phyloP scores from a whole-genome alignment of 768 basidiomycete genomes.

The Pholiota microspora region DNA sequence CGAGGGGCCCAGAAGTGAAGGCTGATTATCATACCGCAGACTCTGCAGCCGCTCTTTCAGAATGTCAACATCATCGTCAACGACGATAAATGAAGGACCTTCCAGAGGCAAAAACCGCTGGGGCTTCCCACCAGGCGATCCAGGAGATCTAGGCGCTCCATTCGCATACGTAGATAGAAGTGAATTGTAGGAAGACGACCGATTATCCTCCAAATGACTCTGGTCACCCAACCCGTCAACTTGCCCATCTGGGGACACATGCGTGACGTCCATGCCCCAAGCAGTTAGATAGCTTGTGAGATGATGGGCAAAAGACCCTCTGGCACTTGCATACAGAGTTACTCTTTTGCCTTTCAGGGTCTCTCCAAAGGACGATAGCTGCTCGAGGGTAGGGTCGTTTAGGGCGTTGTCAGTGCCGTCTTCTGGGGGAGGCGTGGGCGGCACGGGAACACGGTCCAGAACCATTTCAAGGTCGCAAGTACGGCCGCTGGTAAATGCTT shows the following conservation, averaged over 20 bases:
- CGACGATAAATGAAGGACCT: conserved; percentile 68
- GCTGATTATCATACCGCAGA: conserved; percentile 57
- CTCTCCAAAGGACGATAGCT: conserved; percentile 78
- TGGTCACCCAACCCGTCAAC: conserved; percentile 34
- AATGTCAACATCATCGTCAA: conserved; percentile 88
- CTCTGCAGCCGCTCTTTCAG: conserved; percentile 73
- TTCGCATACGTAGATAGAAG: conserved; percentile 3
- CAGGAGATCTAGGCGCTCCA: not conserved
- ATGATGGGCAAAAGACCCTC: conserved; percentile 87
- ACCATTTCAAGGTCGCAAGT: conserved; percentile 66
- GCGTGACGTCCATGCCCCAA: conserved; percentile 94
- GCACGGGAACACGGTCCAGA: conserved; percentile 57
- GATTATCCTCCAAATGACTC: conserved; percentile 7
- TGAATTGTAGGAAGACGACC: conserved; percentile 9
- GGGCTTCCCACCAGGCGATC: not conserved
- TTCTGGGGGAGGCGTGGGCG: conserved; percentile 36
- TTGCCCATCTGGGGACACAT: conserved; percentile 62
- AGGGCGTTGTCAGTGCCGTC: conserved; percentile 51
- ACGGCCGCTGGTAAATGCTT: conserved; percentile 41
- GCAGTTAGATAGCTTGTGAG: conserved; percentile 89
- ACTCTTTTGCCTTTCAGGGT: conserved; percentile 81
- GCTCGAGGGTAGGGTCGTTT: conserved; percentile 77
- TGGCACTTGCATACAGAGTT: conserved; percentile 80
- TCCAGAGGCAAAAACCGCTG: not conserved
- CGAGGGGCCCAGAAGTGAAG: conserved; percentile 23